Evolutionary conservation across 345 rosid species (phyloP), one percentile per base, ranked within the genome.

Genomic region (Acer yangbiense): DNA sequence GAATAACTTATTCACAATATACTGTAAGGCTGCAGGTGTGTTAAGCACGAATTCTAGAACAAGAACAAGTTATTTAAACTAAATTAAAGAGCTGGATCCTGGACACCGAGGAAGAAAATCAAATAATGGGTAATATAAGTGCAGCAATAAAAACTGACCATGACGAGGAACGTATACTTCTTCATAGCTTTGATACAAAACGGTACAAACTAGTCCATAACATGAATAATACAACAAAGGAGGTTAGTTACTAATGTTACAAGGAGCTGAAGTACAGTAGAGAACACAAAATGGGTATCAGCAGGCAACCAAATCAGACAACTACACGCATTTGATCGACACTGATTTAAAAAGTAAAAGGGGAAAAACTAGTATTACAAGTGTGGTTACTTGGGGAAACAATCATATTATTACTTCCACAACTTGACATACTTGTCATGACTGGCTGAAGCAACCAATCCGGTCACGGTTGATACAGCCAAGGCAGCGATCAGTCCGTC

Each of bases 381-480:
- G 69, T 46, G 21, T 21, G 43, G 67, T 78, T 48, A 72, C 46
- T 25, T 32, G 21, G 23, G 48, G 18, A 62, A 39, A 57, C 44
- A 35, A 32, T 23, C 44, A 35, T 43, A 35, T 43, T 7, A 52
- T 87, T 83, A 92, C 82, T 91, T 96, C 99, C 99, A 96, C 54
- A 96, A 86, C 89, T 96, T 96, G 77, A 96, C 92, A 65, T 74
- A 78, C 88, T 90, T 91, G 82, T 96, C 98, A 8, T 96, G 98
- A 83, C 99, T 92, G 2, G 98, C 99, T 20, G 99, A 96, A 63
- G 99, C 98, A 71, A 96, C 91, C 85, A 89, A 73, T 63, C 98
- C 97, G 0, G 94, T 87, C 72, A 78, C 88, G 2, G 91, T 85
- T 23, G 98, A 94, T 18, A 85, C 95, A 0, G 98, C 90, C 82